Base-by-base conservation (phyloP, 805 yeast genomes). In the Monosporozyma unispora region DNA sequence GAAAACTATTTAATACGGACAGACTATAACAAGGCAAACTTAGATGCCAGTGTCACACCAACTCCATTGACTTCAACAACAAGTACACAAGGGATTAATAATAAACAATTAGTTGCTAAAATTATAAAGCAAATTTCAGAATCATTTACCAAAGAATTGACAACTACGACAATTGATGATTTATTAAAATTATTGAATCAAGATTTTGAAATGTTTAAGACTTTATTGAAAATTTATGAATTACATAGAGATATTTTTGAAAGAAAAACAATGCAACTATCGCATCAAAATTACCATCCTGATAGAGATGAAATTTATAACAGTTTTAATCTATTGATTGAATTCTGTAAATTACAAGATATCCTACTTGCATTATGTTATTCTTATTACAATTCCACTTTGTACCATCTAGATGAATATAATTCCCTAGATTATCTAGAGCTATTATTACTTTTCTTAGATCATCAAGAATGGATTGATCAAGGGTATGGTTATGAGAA, bases 401-500 rank as follows among this genome's bases (percentile, higher is more conserved):
- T 57, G 40, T 57, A 59, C 44, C 58, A 57, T 35, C 50, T 57
- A 27, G 50, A 38, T 37, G 47, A 46, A 23, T 49, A 27, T 19
- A 45, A 45, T 21, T 43, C 50, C 12, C 27, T 38, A 51, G 58
- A 56, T 11, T 58, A 58, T 49, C 48, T 64, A 21, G 68, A 64
- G 44, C 49, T 56, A 21, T 44, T 64, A 11, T 47, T 64, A 14
- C 41, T 53, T 9, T 44, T 63, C 25, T 46, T 63, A 18, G 59
- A 60, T 16, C 52, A 57, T 27, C 62, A 57, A 45, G 42, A 50
- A n/a, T 60, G 66, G 65, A 38, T 60, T 14, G 56, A 55, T 12
- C 66, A 62, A 42, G 33, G 41, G 25, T 59, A 54, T 43, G 61
- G 59, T 1, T 53, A 51, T 43, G 60, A 56, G 29, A 61, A 55